Conservation (phyloP, 805 yeast genomes). For the Candida rishiriensis region DNA sequence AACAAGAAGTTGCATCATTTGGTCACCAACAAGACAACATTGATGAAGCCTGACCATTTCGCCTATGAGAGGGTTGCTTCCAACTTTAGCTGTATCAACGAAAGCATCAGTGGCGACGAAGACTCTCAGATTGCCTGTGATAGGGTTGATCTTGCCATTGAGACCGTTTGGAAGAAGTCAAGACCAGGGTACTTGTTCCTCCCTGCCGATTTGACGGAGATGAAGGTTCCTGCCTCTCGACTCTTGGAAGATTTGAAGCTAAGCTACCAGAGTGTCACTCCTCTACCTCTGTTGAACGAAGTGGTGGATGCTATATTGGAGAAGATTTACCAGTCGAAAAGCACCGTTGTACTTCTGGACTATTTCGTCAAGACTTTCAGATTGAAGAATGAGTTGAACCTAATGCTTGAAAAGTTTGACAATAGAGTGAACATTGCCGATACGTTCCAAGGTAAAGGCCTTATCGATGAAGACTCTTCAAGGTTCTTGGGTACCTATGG, state of each 20-base stretch:
- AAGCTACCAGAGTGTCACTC: conserved; percentile 18
- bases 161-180: conserved; percentile 47
- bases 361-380: conserved; percentile 38
- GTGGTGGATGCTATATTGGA: conserved; percentile 31
- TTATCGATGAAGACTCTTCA: conserved; percentile 35
- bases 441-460: conserved; percentile 36
- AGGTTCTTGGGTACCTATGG: conserved; percentile 43
- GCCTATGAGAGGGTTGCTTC: conserved; percentile 61
- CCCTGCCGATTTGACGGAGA: conserved; percentile 67
- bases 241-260: conserved; percentile 28
- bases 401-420: conserved; percentile 29
- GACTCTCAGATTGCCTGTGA: conserved; percentile 45
- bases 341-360: conserved; percentile 40
- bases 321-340: conserved; percentile 32
- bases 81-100: conserved; percentile 40
- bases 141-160: conserved; percentile 69
- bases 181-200: conserved; percentile 83
- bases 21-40: conserved; percentile 46
- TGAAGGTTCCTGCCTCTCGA: conserved; percentile 37
- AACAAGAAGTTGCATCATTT: conserved; percentile 48
- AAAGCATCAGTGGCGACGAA: conserved; percentile 43
- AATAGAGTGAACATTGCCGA: conserved; percentile 37
- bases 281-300: conserved; percentile 11
- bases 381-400: conserved; percentile 25
- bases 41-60: conserved; percentile 57